Evolutionary conservation across 1,139 yeast genomes (phyloP), one percentile per base, ranked within the genome.

Genomic region (Candida pseudoviswanathii): DNA sequence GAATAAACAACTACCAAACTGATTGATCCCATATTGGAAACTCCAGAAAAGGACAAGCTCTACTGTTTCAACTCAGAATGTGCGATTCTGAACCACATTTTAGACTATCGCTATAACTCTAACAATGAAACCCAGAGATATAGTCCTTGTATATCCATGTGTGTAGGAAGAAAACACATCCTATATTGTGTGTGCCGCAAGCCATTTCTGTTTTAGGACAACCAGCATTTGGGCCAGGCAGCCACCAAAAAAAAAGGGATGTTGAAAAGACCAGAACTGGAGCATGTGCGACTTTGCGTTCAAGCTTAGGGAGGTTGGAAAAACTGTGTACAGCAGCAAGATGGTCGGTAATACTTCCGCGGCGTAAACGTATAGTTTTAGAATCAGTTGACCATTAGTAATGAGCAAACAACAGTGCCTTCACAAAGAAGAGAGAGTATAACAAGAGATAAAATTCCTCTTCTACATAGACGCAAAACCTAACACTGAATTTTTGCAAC

Each of bases 381-480:
- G 27, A 36, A 36, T 36, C 39, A 36, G 39, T n/a, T 36, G 27
- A 36, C 39, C 25, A 9, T 22, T 36, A 34, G 29, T 36, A 22
- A 36, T 5, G 26, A 36, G 10, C n/a, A n/a, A 26, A 22, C 7
- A 36, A 8, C n/a, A 22, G 16, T 16, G 16, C 16, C 16, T 16
- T 16, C 16, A 16, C 16, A 36, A 22, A 36, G 38, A 16, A 34
- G 24, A 34, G 3, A 25, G 24, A 21, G 5, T 22, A 36, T 36
- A 27, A 6, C 3, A 36, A 22, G 10, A 36, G 24, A 2, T 36
- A 36, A 36, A 36, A 36, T 36, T 36, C 26, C 11, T 22, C n/a
- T 9, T 36, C 26, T 7, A 5, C 8, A 22, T 32, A 8, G 39
- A 8, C 39, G 26, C 39, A 36, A 4, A 34, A 34, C 21, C 5